Base-by-base conservation (phyloP, 1,139 yeast genomes). In the Waltiozyma sp. region DNA sequence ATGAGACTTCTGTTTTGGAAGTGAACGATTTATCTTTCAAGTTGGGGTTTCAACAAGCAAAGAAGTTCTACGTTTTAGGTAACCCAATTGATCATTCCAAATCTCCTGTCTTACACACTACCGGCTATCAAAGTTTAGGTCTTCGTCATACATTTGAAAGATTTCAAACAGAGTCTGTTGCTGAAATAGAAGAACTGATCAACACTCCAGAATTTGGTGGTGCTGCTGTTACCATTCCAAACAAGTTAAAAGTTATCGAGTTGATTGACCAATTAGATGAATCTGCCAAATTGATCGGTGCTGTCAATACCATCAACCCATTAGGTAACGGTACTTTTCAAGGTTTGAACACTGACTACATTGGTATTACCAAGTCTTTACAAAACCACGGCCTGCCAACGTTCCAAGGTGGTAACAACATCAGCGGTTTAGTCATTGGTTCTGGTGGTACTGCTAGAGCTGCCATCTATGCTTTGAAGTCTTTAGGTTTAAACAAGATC, bases 371-470 rank as follows among this genome's bases (percentile, higher is more conserved):
- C 40, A 73, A 81, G 50, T 76, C 95, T 1, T 77, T 87, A 54
- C 59, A 66, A 38, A 63, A 72, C 47, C 70, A 72, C 46, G 91
- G 91, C 11, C 79, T 79, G 31, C 76, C 84, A 33, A 64, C 65
- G 50, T 65, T 44, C 40, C 49, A 46, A 24, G 45, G 40, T 26
- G 49, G 53, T 44, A n/a, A 66, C 55, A 52, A 59, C 7, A 62
- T 69, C 18, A 68, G 71, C 45, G 93, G 88, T 38, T 68, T 91
- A 48, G 82, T 91, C 42, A 69, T 91, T 52, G 99, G 99, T 41
- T 96, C 95, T 26, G 99, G 99, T 38, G 99, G 99, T 40, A 89
- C 99, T 34, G 81, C 96, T 0, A 75, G 96, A 57, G 96, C 98
- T 37, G 98, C 97, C 1, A 77, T 86, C 21, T 89, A 75, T 61